Evolutionary conservation across 768 basidiomycete genomes (phyloP).

Genomic region (Sarcomyxa edulis): DNA sequence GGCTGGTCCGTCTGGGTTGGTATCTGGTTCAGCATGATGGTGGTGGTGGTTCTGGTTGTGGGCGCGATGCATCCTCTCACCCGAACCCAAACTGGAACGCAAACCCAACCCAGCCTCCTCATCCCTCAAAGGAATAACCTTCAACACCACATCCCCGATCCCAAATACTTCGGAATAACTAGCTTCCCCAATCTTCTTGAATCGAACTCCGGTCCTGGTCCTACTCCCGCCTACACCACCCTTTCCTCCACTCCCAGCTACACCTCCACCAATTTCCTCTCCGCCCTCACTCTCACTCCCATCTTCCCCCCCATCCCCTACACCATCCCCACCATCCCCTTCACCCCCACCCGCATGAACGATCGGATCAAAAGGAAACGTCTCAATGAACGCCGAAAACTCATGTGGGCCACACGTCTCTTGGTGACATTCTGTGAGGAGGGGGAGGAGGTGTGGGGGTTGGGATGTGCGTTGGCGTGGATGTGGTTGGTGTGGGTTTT

Average conservation of each 20-base stretch:
- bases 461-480: too few relatives aligned
- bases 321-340: too few relatives aligned
- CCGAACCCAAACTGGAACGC: slow-evolving; percentile 1
- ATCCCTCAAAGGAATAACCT: slow-evolving; percentile 74
- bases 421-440: slow-evolving; percentile 72
- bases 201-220: slow-evolving; percentile 20
- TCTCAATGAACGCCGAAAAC: slow-evolving; percentile 79
- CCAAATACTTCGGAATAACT: slow-evolving; percentile 96
- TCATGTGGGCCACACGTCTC: slow-evolving; percentile 56
- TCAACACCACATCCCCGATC: slow-evolving; percentile 84
- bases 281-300: neutral
- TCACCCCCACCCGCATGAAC: slow-evolving; percentile 26
- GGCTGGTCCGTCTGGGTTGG: slow-evolving; percentile 51
- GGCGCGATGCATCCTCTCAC: slow-evolving; percentile 8
- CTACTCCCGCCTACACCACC: too few relatives aligned
- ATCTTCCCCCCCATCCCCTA: neutral
- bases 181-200: slow-evolving; percentile 92
- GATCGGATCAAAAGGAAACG: slow-evolving; percentile 71
- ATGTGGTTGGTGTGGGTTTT: slow-evolving; percentile 3
- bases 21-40: slow-evolving; percentile 12
- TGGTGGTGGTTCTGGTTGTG: slow-evolving; percentile 7
- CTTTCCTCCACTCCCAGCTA: too few relatives aligned
- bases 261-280: slow-evolving; percentile 22
- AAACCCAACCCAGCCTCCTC: slow-evolving; percentile 25
- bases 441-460: slow-evolving; percentile 54